Evolutionary conservation across 75 land plant species (phyloP), one percentile per base, ranked within the genome.

Genomic region (Pseudotsuga menziesii): DNA sequence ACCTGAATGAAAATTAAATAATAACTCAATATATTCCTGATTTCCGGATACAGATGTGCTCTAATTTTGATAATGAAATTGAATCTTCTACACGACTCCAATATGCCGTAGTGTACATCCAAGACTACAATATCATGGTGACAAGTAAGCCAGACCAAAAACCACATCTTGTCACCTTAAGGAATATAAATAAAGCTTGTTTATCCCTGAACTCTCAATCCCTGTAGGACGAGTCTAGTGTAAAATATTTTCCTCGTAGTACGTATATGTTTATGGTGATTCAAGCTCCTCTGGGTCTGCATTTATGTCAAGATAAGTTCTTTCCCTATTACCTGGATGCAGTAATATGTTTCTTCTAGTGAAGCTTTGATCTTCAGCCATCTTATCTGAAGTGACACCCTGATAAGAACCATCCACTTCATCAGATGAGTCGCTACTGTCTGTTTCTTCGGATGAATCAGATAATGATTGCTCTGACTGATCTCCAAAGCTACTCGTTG

Each of bases 281-380:
- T 67, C 72, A 15, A 67, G 72, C 39, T 67, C 72, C 48, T 67
- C 72, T 67, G 72, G 72, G 7, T 67, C 48, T 17, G 72, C 72
- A 67, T 67, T 67, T 67, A 67, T 67, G 44, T 67, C 72, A 7
- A 67, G 72, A 67, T 67, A 67, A 44, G 48, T 44, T 67, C 72
- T 67, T 67, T 67, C 72, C 48, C 72, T 67, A n/a, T 32, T 35
- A 39, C 41, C 32, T 19, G 72, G 23, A 20, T 32, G 72, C 48
- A 35, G 4, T 39, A 36, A 39, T 52, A 67, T 19, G 39, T 67
- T 67, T 67, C 72, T 67, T 67, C 72, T 67, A 36, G 72, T 36
- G 22, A 19, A 8, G 12, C 5, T 19, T 67, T 67, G 29, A 19
- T 67, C 72, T 67, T 67, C 72, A 67, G 25, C 52, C 23, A 69